Evolutionary conservation across 495 filamentous ascomycete genomes (phyloP).

Genomic region (Podospora pseudocomata): DNA sequence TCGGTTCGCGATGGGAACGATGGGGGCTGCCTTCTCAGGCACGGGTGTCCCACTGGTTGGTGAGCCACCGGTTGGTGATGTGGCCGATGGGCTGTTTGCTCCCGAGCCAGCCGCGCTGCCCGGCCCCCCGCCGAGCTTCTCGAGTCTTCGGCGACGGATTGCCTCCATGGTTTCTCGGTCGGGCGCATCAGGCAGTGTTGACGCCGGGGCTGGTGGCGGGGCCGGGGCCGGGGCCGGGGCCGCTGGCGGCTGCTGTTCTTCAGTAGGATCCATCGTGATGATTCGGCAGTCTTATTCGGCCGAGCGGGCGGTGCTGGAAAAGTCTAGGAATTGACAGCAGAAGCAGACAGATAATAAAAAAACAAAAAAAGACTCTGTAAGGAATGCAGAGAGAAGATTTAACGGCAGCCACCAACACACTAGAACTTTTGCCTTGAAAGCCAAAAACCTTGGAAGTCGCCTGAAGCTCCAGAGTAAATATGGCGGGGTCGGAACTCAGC

Average conservation of each 20-base stretch:
- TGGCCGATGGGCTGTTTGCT: slow-evolving; percentile 9
- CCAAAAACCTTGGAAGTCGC: slow-evolving; percentile 3
- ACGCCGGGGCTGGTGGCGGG: slow-evolving; percentile 19
- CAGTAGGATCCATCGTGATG: slow-evolving; percentile 30
- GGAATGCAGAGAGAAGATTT: background rate
- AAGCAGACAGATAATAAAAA: background rate
- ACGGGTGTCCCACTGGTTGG: slow-evolving; percentile 4
- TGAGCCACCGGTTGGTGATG: slow-evolving; percentile 14
- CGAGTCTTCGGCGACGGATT: slow-evolving; percentile 43
- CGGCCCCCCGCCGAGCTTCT: slow-evolving; percentile 36
- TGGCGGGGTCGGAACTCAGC: slow-evolving; percentile 23
- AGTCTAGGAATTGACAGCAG: background rate
- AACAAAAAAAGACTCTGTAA: background rate
- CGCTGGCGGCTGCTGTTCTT: slow-evolving; percentile 17
- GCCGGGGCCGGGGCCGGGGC: slow-evolving; percentile 12
- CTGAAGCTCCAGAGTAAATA: slow-evolving; percentile 10
- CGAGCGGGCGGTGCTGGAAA: background rate
- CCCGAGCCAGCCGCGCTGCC: slow-evolving; percentile 13
- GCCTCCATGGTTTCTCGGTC: slow-evolving; percentile 36
- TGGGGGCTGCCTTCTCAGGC: slow-evolving; percentile 9
- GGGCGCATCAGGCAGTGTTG: slow-evolving; percentile 26
- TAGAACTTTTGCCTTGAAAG: background rate
- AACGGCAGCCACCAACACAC: background rate
- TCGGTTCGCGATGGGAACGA: slow-evolving; percentile 7
- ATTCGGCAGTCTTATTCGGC: background rate